Base-by-base conservation (phyloP, 2,329 filamentous ascomycete genomes). In the Coniochaeta sp. region DNA sequence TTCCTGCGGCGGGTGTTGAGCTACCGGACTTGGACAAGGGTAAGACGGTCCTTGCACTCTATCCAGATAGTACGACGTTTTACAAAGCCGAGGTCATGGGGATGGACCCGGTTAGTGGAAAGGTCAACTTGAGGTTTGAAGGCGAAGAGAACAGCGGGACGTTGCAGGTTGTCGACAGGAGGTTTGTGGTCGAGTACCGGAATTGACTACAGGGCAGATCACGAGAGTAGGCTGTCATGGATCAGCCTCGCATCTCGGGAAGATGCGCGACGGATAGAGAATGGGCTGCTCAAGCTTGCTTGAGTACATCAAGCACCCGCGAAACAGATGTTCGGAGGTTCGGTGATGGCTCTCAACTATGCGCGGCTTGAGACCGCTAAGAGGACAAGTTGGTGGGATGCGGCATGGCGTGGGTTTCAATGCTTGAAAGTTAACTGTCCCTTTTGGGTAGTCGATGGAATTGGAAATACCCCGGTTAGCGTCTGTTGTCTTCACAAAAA, bases 41-140 rank as follows among this genome's bases (percentile, higher is more conserved):
- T 52, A 90, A 88, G 70, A 83, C 86, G 54, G 90, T 93, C 9
- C 77, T 93, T 61, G 90, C 90, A 0, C 77, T 91, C 61, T 95
- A 95, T 68, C 90, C 90, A 0, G 87, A 91, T 67, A 93, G 90
- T 1, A 93, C 90, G 1, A 93, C 89, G 0, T 93, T 95, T 67
- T 95, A 95, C 72, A 87, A 89, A 70, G 90, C 90, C 1, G 89
- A 92, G 66, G 90, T 93, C 9, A 89, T 90, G 74, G 87, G 87
- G 38, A 87, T 84, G 78, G 78, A 87, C 60, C 76, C 76, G 3
- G 61, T 43, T 71, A 79, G 62, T 69, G 68, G 79, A 44, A 81
- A 80, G 62, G 85, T 88, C 47, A 82, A 83, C 60, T 77, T 93
- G 64, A 86, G 90, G 64, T 93, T 93, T 67, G 90, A 93, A 70